Base-by-base conservation (phyloP, 163 green algal genomes). In the Chloromonas sp. region DNA sequence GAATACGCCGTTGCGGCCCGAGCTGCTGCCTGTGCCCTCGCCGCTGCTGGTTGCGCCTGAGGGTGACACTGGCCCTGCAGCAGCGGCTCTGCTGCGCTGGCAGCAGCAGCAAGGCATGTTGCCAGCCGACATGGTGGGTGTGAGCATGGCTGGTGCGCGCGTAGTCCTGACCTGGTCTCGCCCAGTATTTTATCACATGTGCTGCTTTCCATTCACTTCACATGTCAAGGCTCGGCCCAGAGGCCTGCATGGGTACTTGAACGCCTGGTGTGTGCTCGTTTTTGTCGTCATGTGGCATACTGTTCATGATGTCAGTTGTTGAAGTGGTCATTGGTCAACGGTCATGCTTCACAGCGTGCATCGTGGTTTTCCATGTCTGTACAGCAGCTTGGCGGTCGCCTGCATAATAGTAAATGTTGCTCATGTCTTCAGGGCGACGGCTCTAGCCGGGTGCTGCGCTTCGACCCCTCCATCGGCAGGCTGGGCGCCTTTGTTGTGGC, bases 401-500 rank as follows among this genome's bases (percentile, higher is more conserved):
- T 36, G 36, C 36, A 36, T 36, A 36, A 36, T 36, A 36, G 36
- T 36, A 36, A 36, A 36, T 36, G 36, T 36, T 36, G 36, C 36
- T 36, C 36, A 36, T 36, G 36, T 36, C 36, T 36, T 36, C 36
- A 36, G 36, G 36, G 66, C 66, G 5, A 74, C 66, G 11, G 66
- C 66, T 15, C 79, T 60, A 60, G 60, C 61, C 83, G 85, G 66
- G 84, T 89, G 81, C 84, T 87, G 11, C 86, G 86, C 57, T 89
- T 80, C 2, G 86, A 89, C 70, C 86, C 86, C 0, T 79, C 86
- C 0, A 85, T 89, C 8, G 86, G 86, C 1, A 14, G 60, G 8
- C 82, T 80, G 5, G 86, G 86, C 2, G 86, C 86, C 2, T 89
- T 89, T 8, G 86, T 87, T 60, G 86, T 89, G 14, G 61, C 84